These are phyloP conservation scores for Penicillium sp. DNA, from an alignment of 2,329 filamentous ascomycete species.

Conservation along the genomic window DNA sequence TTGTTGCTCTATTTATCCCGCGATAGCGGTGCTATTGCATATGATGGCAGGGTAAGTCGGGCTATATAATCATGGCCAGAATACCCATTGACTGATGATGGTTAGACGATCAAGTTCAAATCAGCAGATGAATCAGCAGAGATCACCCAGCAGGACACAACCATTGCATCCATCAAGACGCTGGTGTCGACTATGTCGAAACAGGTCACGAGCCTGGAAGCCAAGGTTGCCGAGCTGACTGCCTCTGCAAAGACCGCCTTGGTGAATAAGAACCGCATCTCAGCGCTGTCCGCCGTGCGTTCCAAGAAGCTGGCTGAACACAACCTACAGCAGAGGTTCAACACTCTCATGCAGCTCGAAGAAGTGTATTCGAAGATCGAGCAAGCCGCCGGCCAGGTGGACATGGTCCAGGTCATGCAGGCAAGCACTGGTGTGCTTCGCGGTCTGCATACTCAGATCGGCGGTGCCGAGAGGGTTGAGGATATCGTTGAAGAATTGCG, in stretches of 20 bases:
- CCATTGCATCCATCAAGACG: slow-evolving; percentile 74
- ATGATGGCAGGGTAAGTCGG: slow-evolving; percentile 45
- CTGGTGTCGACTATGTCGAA: slow-evolving; percentile 66
- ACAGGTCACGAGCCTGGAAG: slow-evolving; percentile 64
- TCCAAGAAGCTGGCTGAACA: slow-evolving; percentile 79
- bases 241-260: slow-evolving; percentile 67
- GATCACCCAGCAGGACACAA: slow-evolving; percentile 74
- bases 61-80: slow-evolving; percentile 4
- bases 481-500: slow-evolving; percentile 70
- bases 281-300: slow-evolving; percentile 74
- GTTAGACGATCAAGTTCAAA: slow-evolving; percentile 72
- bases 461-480: slow-evolving; percentile 72
- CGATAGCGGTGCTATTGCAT: slow-evolving; percentile 57
- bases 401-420: slow-evolving; percentile 79
- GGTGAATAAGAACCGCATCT: slow-evolving; percentile 66
- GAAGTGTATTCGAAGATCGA: slow-evolving; percentile 79
- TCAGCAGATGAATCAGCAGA: slow-evolving; percentile 47
- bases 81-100: slow-evolving; percentile 16
- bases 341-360: slow-evolving; percentile 76
- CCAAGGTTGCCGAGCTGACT: slow-evolving; percentile 51
- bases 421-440: slow-evolving; percentile 70
- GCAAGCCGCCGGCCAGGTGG: slow-evolving; percentile 78
- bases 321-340: slow-evolving; percentile 67
- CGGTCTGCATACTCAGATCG: slow-evolving; percentile 71
- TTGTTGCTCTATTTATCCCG: slow-evolving; percentile 67